phyloP scores from a whole-genome alignment of 805 yeast genomes.

The Dipodascopsis uninucleata region DNA sequence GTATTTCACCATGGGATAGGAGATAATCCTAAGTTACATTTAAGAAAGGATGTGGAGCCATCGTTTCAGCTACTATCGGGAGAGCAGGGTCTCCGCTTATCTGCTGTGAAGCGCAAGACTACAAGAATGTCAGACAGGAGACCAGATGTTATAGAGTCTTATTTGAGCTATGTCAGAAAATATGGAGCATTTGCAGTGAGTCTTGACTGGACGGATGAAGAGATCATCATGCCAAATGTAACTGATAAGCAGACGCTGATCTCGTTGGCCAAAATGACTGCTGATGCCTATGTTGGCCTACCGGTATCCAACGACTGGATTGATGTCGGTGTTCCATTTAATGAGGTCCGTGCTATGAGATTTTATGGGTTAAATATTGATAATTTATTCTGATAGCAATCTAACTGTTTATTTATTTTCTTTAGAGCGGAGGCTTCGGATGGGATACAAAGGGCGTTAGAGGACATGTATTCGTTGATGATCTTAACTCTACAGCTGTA shows the following conservation, averaged over 20 bases:
- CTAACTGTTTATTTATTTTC: not conserved
- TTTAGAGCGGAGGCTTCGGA: constrained; percentile 57
- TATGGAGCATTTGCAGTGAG: constrained; percentile 6
- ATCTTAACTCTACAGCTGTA: constrained; percentile 57
- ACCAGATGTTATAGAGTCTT: constrained; percentile 65
- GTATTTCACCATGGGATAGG: constrained; percentile 25
- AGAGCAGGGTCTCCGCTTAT: constrained; percentile 8
- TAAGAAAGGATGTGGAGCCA: constrained; percentile 17
- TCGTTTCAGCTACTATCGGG: constrained; percentile 9
- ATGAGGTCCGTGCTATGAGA: constrained; percentile 13
- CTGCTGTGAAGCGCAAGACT: constrained; percentile 8
- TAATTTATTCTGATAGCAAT: not conserved
- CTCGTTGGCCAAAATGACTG: constrained; percentile 76
- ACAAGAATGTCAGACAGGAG: constrained; percentile 44
- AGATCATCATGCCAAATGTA: constrained; percentile 60
- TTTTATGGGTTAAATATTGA: not conserved
- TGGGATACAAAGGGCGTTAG: constrained; percentile 85
- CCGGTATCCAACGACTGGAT: constrained; percentile 87
- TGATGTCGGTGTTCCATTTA: constrained; percentile 47
- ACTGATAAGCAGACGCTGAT: constrained; percentile 71
- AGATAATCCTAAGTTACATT: constrained; percentile 17
- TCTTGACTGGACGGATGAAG: constrained; percentile 24
- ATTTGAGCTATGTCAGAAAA: constrained; percentile 51
- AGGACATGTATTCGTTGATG: constrained; percentile 81
- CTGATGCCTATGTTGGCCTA: constrained; percentile 81